phyloP scores from a whole-genome alignment of 1,284 basidiomycete genomes.

The Sutorius eximius region DNA sequence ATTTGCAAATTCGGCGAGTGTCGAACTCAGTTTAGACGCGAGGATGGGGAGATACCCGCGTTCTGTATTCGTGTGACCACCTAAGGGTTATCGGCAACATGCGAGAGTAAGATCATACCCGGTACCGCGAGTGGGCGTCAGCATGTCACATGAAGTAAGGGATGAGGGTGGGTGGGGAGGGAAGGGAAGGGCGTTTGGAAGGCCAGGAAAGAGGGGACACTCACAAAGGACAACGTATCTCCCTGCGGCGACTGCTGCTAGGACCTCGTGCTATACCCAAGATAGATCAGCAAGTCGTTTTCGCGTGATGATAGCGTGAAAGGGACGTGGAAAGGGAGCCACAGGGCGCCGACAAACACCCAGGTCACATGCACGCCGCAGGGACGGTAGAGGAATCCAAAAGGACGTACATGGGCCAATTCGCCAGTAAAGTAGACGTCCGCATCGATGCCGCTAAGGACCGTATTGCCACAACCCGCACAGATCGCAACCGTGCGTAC shows the following conservation, averaged over 20 bases:
- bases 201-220: slow-evolving; percentile 22
- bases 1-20: slow-evolving; percentile 34
- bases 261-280: slow-evolving; percentile 70
- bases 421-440: slow-evolving; percentile 91
- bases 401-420: slow-evolving; percentile 74
- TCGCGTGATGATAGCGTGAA: not conserved
- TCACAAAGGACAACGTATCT: slow-evolving; percentile 78
- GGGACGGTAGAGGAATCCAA: slow-evolving; percentile 6
- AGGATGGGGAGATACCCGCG: slow-evolving; percentile 79
- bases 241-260: slow-evolving; percentile 72
- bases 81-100: slow-evolving; percentile 35
- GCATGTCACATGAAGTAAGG: slow-evolving; percentile 12
- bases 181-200: not conserved
- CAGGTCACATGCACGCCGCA: not conserved
- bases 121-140: slow-evolving; percentile 18
- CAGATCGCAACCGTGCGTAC: slow-evolving; percentile 74
- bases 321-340: slow-evolving; percentile 14
- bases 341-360: slow-evolving; percentile 7
- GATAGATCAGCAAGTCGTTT: slow-evolving; percentile 9
- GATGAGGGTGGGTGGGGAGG: not conserved
- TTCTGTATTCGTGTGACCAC: slow-evolving; percentile 87
- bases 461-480: slow-evolving; percentile 79
- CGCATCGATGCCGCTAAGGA: slow-evolving; percentile 68
- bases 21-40: slow-evolving; percentile 53
- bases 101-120: slow-evolving; percentile 9